Percentiles rank a stretch among this genome's conserved stretches.
These are phyloP conservation scores for Botrytis porri DNA, from an alignment of 2,329 filamentous ascomycete species.

Conservation along the genomic window DNA sequence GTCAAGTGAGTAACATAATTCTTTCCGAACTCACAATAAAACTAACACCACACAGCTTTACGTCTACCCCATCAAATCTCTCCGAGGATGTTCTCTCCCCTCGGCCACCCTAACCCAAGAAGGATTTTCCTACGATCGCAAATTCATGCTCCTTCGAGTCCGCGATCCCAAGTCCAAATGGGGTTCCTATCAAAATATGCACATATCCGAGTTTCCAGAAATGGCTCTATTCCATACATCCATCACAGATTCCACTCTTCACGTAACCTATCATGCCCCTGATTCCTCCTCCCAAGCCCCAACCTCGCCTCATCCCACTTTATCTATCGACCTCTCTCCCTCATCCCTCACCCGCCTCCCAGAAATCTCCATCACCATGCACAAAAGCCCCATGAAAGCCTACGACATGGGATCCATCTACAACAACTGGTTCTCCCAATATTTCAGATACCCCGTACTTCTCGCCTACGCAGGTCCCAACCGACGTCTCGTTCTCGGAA, in stretches of 20 bases:
- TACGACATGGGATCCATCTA: constrained; percentile 61
- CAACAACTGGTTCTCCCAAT: constrained; percentile 64
- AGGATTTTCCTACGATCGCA: constrained; percentile 64
- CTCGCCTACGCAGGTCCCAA: constrained; percentile 65
- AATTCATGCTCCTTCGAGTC: constrained; percentile 66
- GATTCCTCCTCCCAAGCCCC: background rate
- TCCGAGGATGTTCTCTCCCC: constrained; percentile 58
- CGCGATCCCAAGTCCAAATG: constrained; percentile 34
- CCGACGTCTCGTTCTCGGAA: constrained; percentile 58
- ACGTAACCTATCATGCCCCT: constrained; percentile 42
- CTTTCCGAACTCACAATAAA: too few species aligned
- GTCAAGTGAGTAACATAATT: background rate
- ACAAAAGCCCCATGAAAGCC: constrained; percentile 55
- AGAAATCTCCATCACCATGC: constrained; percentile 54
- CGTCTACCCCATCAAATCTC: constrained; percentile 71
- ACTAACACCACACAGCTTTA: constrained; percentile 52
- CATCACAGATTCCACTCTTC: constrained; percentile 45
- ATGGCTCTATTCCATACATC: constrained; percentile 63
- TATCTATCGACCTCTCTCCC: constrained; percentile 59
- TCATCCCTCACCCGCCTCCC: constrained; percentile 44
- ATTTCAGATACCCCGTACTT: constrained; percentile 59
- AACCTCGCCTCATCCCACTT: constrained; percentile 26
- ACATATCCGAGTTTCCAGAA: constrained; percentile 54
- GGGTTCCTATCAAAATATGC: constrained; percentile 53
- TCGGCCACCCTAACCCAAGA: constrained; percentile 55